Evolutionary conservation across 148 eudicot species (phyloP), one percentile per base, ranked within the genome.

Genomic region (Suaeda aralocaspica): DNA sequence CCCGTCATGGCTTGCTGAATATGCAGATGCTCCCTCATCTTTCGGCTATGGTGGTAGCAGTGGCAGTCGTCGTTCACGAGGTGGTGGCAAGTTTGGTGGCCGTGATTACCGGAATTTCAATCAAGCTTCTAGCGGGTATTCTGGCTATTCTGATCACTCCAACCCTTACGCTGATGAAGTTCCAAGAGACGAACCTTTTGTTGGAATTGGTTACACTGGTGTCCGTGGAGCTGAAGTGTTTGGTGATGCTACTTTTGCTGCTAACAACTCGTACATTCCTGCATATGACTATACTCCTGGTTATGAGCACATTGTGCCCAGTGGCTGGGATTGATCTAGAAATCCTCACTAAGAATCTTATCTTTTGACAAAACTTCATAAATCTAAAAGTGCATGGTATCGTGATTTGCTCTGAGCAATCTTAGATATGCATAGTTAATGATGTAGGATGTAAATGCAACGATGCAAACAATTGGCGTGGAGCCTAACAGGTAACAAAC

Each of bases 1-100:
- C 42, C 95, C 95, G 9, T 0, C 79, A 1, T 89, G 91, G 91
- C 88, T 89, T 10, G 68, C 70, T 51, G 79, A 85, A 6, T 85
- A 69, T 74, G 85, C 91, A 13, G 73, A 72, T 68, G 50, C 78
- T 24, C 57, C 88, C 41, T 72, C 79, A 11, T 70, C 67, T 55
- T 46, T 69, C 16, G 79, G 79, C n/a, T 30, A 66, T 26, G 73
- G 82, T 59, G 72, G 77, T 26, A 69, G 75, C 22, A 49, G 85
- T 64, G 70, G 77, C 48, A 67, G 69, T 39, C 85, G 77, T 8
- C 83, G 78, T 4, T 48, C 66, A 45, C 73, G 83, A 26, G 83
- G 86, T n/a, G 76, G 75, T n/a, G 76, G 75, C 76, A 84, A 71
- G 66, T 87, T 85, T 68, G 89, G 91, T 5, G 82, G 88, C 28